These are phyloP conservation scores for Fallopia convolvulus DNA, from an alignment of 148 eudicot genomes.

Conservation along the genomic window DNA sequence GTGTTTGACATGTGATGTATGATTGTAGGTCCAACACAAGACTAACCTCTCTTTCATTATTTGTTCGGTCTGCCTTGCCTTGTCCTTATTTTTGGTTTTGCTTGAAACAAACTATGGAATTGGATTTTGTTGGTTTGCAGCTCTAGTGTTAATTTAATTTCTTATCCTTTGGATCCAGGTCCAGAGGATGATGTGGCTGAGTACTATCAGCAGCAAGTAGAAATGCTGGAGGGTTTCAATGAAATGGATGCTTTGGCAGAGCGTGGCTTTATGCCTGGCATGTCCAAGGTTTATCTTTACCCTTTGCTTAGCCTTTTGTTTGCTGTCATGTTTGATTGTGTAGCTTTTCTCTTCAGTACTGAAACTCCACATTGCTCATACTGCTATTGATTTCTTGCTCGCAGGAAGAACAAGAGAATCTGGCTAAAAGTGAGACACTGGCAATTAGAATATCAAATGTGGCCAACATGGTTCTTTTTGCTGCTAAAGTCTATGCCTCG, in stretches of 20 bases:
- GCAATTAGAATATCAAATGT: conserved; percentile 75
- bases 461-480: conserved; percentile 73
- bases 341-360: neutral
- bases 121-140: neutral
- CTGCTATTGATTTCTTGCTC: neutral
- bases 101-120: neutral
- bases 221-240: conserved; percentile 72
- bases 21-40: neutral
- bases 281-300: conserved; percentile 44
- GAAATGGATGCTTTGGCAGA: conserved; percentile 84
- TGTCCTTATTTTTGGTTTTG: neutral
- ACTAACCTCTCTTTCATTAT: neutral
- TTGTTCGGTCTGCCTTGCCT: neutral
- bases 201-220: conserved; percentile 81
- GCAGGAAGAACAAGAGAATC: conserved; percentile 66
- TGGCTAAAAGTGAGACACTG: conserved; percentile 68
- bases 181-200: conserved; percentile 77
- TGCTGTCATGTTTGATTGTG: neutral
- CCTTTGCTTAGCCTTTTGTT: neutral
- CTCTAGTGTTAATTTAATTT: neutral
- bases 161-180: conserved; percentile 27
- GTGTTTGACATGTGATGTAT: neutral
- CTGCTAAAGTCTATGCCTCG: conserved; percentile 78
- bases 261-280: conserved; percentile 73
- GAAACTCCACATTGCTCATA: neutral